Base-by-base conservation (phyloP, 441 rosid species). In the Isatis lusitanica region DNA sequence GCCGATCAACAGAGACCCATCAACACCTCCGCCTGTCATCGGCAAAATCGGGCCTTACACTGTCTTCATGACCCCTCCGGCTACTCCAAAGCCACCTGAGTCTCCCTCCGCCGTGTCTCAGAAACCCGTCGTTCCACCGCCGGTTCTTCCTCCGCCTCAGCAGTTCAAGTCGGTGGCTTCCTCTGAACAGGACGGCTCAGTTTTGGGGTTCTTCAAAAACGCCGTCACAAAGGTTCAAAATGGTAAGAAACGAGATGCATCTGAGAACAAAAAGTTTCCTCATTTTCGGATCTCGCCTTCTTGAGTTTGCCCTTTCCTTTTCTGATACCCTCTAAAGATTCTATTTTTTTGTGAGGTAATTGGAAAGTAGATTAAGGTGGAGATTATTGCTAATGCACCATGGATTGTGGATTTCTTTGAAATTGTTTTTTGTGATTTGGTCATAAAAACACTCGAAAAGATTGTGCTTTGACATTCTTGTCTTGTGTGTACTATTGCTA, bases 21-120 rank as follows among this genome's bases (percentile, higher is more conserved):
- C 90, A 26, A 84, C 83, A 11, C 97, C 97, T 5, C 92, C 97
- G 11, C 99, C 99, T n/a, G 75, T 83, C 62, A 95, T 92, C 80
- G 98, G 98, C 5, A 95, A 95, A 85, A 92, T 95, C 63, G 99
- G 99, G 0, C 98, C 99, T 11, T 95, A 92, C 85, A 95, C 99
- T 30, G 97, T 95, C 74, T 95, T 95, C 79, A 84, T 88, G 81
- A 95, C 99, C 58, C 99, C 97, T 5, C 98, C 96, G 6, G 70
- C 98, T 12, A 94, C 98, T 43, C 98, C 98, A 18, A 85, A 86
- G 59, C 86, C 91, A 18, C 62, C 75, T 39, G 79, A 72, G 17
- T 71, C 79, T 78, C 83, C 80, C 18, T 35, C 77, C 35, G 30
- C 80, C 55, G 79, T 80, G 2, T 78, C 90, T 35, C 88, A 87